Conservation (phyloP, 2,329 filamentous ascomycete genomes). For the Microsporum canis region DNA sequence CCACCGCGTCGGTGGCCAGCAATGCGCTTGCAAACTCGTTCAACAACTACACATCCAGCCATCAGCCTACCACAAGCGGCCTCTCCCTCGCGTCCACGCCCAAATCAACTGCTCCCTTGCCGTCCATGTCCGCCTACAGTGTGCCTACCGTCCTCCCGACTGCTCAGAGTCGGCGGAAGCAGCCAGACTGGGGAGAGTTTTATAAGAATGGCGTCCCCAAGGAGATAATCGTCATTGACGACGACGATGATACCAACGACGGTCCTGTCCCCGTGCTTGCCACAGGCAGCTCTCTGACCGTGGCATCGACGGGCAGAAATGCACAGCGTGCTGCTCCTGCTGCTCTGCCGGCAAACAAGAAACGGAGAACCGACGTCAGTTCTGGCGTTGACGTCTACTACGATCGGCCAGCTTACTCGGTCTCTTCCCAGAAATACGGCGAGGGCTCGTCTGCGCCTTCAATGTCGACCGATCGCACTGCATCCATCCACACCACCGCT, state of each 20-base stretch:
- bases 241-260: slow-evolving; percentile 27
- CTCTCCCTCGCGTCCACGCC: slow-evolving; percentile 7
- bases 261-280: slow-evolving; percentile 16
- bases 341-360: slow-evolving; percentile 48
- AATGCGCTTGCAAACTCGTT: slow-evolving; percentile 35
- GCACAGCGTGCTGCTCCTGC: slow-evolving; percentile 3
- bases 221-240: slow-evolving; percentile 74
- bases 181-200: slow-evolving; percentile 66
- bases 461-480: slow-evolving; percentile 70
- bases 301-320: slow-evolving; percentile 14
- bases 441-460: slow-evolving; percentile 58
- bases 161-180: slow-evolving; percentile 14
- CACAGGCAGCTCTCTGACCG: slow-evolving; percentile 23
- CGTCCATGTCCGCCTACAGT: slow-evolving; percentile 9
- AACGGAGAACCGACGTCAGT: slow-evolving; percentile 49
- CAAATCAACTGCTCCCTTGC: slow-evolving; percentile 5
- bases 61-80: slow-evolving; percentile 17
- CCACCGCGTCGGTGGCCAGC: slow-evolving; percentile 34
- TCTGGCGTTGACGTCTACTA: slow-evolving; percentile 51
- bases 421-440: slow-evolving; percentile 59
- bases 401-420: slow-evolving; percentile 58
- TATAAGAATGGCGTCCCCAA: slow-evolving; percentile 74
- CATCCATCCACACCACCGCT: slow-evolving; percentile 75
- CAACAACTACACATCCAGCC: slow-evolving; percentile 28
- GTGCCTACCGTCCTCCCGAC: slow-evolving; percentile 12